Conservation (phyloP, 1,284 basidiomycete species). For the Irpex sp. region DNA sequence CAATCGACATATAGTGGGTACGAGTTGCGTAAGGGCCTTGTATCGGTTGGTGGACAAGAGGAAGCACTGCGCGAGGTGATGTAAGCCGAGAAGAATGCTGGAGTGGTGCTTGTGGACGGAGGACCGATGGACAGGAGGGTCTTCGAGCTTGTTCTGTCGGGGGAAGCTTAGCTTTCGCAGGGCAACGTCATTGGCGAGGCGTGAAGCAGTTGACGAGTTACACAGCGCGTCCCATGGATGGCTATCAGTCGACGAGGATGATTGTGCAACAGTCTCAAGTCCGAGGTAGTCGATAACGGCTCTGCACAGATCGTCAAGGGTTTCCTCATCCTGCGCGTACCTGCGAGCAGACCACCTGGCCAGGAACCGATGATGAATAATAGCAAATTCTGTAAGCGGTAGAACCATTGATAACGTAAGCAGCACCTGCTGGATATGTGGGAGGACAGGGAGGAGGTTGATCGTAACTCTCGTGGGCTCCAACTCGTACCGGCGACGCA, state of each 20-base stretch:
- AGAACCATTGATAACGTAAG: constrained; percentile 57
- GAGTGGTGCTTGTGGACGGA: constrained; percentile 35
- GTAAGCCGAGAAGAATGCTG: constrained; percentile 62
- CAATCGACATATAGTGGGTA: constrained; percentile 61
- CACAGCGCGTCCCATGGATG: constrained; percentile 14
- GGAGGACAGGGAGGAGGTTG: constrained; percentile 22
- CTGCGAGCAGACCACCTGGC: constrained; percentile 44
- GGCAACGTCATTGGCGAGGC: constrained; percentile 38
- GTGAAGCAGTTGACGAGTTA: constrained; percentile 8
- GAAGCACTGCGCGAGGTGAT: constrained; percentile 70
- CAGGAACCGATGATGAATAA: constrained; percentile 53
- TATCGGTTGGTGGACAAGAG: constrained; percentile 52
- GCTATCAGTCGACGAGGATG: not conserved
- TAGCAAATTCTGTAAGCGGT: constrained; percentile 47
- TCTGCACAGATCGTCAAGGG: constrained; percentile 49
- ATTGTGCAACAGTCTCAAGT: constrained; percentile 23
- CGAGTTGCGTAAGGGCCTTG: constrained; percentile 52
- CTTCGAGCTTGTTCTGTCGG: not conserved
- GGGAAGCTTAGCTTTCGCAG: constrained; percentile 42
- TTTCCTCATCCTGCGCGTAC: constrained; percentile 39
- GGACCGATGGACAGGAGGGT: constrained; percentile 3
- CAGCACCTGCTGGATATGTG: constrained; percentile 54
- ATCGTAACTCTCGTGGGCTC: constrained; percentile 18
- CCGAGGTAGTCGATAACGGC: constrained; percentile 49
- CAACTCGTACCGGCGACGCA: constrained; percentile 18